A percentile compares a stretch with the other conserved stretches of the same genome.
Evolutionary conservation across 2,329 filamentous ascomycete genomes (phyloP).

Genomic region (Monosporascus sp.): DNA sequence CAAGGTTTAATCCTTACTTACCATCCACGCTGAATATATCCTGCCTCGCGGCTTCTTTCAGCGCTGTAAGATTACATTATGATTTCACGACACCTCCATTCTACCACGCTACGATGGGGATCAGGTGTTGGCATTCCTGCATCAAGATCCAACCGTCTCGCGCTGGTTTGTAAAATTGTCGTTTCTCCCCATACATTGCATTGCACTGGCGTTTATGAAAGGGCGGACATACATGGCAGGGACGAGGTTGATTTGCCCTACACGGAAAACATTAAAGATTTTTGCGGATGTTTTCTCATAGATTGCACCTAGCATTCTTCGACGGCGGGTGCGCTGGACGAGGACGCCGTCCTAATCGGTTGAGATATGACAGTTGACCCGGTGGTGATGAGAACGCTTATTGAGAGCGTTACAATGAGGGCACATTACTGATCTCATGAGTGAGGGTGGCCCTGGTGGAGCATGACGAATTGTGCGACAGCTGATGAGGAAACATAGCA

Average conservation of each 20-base stretch:
- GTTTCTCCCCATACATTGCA: conserved; percentile 34
- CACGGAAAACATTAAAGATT: conserved; percentile 25
- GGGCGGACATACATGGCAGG: conserved; percentile 21
- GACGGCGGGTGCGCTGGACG: conserved; percentile 37
- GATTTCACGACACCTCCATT: conserved; percentile 22
- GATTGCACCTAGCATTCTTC: conserved; percentile 28
- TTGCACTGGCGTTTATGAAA: conserved; percentile 52
- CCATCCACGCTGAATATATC: conserved; percentile 13
- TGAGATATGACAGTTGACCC: not conserved
- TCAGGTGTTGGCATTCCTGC: conserved; percentile 8
- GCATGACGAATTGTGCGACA: not conserved
- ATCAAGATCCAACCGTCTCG: not conserved
- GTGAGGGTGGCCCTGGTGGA: not conserved
- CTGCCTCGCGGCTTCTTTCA: conserved; percentile 2
- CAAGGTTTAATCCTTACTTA: conserved; percentile 40
- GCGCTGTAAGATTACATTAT: conserved; percentile 24
- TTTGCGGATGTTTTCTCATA: conserved; percentile 21
- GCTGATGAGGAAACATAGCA: not conserved
- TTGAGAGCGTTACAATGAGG: not conserved
- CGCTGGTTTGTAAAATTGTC: conserved; percentile 25
- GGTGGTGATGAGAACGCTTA: not conserved
- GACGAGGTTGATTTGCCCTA: conserved; percentile 18
- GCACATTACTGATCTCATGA: not conserved
- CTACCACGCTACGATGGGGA: conserved; percentile 4
- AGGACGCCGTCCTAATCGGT: conserved; percentile 36